Conservation (phyloP, 2,329 filamentous ascomycete genomes). For the Trichoderma afroharzianum region DNA sequence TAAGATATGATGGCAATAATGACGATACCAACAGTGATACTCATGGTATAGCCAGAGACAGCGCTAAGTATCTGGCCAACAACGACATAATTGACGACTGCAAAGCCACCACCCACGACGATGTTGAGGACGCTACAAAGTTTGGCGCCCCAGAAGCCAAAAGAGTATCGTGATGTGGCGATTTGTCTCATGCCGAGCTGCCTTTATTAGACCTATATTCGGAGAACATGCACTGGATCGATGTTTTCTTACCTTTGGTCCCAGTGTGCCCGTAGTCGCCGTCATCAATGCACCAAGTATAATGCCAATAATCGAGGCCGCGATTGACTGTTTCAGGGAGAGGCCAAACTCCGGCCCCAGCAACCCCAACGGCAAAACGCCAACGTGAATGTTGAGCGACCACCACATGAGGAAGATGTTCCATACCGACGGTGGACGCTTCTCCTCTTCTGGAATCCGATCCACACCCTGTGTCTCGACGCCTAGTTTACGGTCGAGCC, state of each 20-base stretch:
- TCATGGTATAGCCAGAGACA: conserved; percentile 22
- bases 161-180: conserved; percentile 19
- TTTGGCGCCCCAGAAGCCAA: conserved; percentile 24
- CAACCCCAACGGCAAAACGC: not conserved
- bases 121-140: conserved; percentile 24
- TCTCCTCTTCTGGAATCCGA: not conserved
- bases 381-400: conserved; percentile 5
- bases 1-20: conserved; percentile 23
- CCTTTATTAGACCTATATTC: not conserved
- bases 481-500: not conserved
- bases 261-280: not conserved
- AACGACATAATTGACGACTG: conserved; percentile 22
- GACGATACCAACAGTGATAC: conserved; percentile 23
- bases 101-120: conserved; percentile 23
- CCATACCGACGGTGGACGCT: not conserved
- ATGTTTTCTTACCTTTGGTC: not conserved
- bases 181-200: conserved; percentile 17
- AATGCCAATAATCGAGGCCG: not conserved
- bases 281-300: not conserved
- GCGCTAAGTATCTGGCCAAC: conserved; percentile 23
- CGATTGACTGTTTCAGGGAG: not conserved
- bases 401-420: conserved; percentile 8
- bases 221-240: not conserved
- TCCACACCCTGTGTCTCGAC: not conserved
- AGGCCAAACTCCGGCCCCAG: not conserved